These are phyloP conservation scores for Ceratobasidium sp. DNA, from an alignment of 1,284 basidiomycete species.

Conservation along the genomic window DNA sequence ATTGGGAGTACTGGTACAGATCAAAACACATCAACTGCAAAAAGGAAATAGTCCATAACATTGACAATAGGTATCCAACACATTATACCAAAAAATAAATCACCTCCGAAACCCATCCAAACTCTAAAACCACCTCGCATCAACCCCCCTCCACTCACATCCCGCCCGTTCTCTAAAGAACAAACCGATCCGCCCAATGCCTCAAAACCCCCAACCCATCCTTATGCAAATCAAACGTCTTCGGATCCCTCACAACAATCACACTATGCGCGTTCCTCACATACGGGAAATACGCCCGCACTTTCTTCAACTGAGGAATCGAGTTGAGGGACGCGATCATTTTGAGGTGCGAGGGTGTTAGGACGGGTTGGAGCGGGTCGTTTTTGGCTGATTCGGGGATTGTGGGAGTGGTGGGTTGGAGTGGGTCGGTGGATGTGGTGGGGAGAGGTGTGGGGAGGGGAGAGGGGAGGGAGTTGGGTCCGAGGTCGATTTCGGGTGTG, in stretches of 20 bases:
- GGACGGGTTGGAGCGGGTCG: conserved; percentile 59
- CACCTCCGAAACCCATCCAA: too few relatives aligned
- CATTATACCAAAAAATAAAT: too few relatives aligned
- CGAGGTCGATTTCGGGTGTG: too few relatives aligned
- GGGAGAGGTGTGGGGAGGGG: conserved; percentile 4
- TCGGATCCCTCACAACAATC: conserved; percentile 75
- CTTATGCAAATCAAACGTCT: conserved; percentile 69
- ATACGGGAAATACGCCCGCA: conserved; percentile 70
- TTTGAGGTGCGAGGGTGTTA: conserved; percentile 68
- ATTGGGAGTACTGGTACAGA: too few relatives aligned
- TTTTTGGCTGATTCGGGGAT: conserved; percentile 50
- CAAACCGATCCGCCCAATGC: conserved; percentile 79
- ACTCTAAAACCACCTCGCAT: too few relatives aligned
- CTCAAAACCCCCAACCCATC: conserved; percentile 72
- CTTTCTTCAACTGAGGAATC: conserved; percentile 76
- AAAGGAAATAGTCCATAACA: too few relatives aligned
- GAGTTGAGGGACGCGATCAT: conserved; percentile 71
- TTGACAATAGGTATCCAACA: too few relatives aligned
- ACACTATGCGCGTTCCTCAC: conserved; percentile 75
- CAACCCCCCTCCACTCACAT: too few relatives aligned
- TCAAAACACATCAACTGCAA: too few relatives aligned
- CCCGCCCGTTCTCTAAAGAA: too few relatives aligned
- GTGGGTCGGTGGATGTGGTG: conserved; percentile 44
- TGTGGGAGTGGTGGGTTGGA: conserved; percentile 33
- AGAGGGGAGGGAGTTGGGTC: too few relatives aligned